Evolutionary conservation across 1,284 basidiomycete species (phyloP).

Genomic region (Sphaerobolus stellatus): DNA sequence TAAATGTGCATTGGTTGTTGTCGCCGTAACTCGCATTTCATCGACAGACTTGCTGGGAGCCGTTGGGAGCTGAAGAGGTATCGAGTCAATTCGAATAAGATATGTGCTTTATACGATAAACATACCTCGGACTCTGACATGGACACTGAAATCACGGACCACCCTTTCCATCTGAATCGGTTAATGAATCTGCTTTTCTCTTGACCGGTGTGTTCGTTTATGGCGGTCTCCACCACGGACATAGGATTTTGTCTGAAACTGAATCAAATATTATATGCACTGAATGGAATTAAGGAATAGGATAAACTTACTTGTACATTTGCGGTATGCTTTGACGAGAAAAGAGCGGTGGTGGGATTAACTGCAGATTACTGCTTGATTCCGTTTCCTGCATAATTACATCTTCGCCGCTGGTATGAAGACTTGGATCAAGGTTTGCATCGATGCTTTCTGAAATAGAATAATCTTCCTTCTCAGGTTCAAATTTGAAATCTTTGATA

Average conservation of each 20-base stretch:
- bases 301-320: conserved; percentile 66
- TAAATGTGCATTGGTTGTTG: conserved; percentile 59
- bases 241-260: conserved; percentile 79
- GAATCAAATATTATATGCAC: neutral
- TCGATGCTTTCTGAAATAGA: conserved; percentile 30
- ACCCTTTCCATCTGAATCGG: conserved; percentile 75
- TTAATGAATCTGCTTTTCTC: conserved; percentile 80
- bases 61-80: conserved; percentile 65
- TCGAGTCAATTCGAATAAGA: conserved; percentile 3
- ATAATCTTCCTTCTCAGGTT: conserved; percentile 66
- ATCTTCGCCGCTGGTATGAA: neutral
- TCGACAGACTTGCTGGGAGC: conserved; percentile 61
- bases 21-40: conserved; percentile 52
- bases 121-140: conserved; percentile 62
- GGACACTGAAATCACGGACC: conserved; percentile 66
- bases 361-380: conserved; percentile 55
- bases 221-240: conserved; percentile 61
- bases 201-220: conserved; percentile 75
- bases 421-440: neutral
- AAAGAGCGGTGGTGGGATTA: conserved; percentile 84
- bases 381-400: neutral
- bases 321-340: conserved; percentile 75
- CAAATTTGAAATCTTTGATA: conserved; percentile 66
- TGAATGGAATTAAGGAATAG: neutral
- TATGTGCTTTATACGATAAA: conserved; percentile 2